A percentile compares a stretch with the other conserved stretches of the same genome.
Evolutionary conservation across 2,329 filamentous ascomycete genomes (phyloP).

Genomic region (Geosmithia flava): DNA sequence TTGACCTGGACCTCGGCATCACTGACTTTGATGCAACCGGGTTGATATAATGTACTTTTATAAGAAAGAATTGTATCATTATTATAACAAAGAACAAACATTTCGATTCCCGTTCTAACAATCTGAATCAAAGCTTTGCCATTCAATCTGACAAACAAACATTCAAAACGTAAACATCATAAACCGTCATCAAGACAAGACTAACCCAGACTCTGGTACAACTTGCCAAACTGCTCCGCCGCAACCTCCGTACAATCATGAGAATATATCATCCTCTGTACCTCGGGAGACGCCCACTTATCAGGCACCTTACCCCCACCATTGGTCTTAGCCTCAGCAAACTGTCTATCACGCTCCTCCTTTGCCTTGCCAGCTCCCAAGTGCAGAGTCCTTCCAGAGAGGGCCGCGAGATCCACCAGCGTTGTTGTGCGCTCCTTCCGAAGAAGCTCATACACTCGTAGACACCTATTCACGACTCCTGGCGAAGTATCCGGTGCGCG

Average conservation of each 20-base stretch:
- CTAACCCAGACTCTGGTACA: constrained; percentile 9
- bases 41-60: background rate
- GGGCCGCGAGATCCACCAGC: constrained; percentile 40
- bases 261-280: constrained; percentile 52
- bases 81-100: no score
- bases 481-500: constrained; percentile 21
- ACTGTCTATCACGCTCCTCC: constrained; percentile 42
- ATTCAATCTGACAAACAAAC: no score
- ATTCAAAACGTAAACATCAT: no score
- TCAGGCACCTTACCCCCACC: constrained; percentile 37
- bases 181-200: background rate
- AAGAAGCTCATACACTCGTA: constrained; percentile 42
- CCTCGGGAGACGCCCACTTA: constrained; percentile 58
- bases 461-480: constrained; percentile 30
- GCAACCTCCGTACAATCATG: constrained; percentile 46
- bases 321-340: constrained; percentile 36
- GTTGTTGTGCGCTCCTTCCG: constrained; percentile 40
- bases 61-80: background rate
- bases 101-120: no score
- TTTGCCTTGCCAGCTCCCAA: constrained; percentile 41
- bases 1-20: background rate
- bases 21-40: background rate
- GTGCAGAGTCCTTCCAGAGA: constrained; percentile 38
- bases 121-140: no score
- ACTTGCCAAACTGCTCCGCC: constrained; percentile 34